Evolutionary conservation across 495 filamentous ascomycete species (phyloP), one percentile per base, ranked within the genome.

Genomic region (Talaromyces nanjingensis): DNA sequence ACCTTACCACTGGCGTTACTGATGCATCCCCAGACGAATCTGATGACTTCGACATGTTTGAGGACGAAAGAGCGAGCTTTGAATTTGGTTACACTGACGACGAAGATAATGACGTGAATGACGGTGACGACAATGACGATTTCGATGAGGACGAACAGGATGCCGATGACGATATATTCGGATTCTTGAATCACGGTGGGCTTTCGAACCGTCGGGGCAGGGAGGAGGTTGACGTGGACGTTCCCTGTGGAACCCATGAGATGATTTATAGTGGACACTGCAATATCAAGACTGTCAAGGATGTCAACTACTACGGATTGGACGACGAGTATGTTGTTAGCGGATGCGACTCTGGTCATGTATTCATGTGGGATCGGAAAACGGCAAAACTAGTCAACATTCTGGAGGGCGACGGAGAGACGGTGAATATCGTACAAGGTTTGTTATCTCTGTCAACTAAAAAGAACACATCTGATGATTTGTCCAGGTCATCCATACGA

Each of bases 311-410:
- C 72, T 89, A 85, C 61, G 89, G 89, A 0, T 72, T 89, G 58
- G 73, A 89, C 55, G 89, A 91, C 67, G 87, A 91, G 66, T 91
- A 90, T 65, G 87, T 91, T 3, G 87, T 91, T 12, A 87, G 83
- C 59, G 89, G 89, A 14, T 85, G 82, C 66, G 89, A 91, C 63
- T 84, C 80, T 33, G 89, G 89, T 0, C 81, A 91, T 67, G 60
- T 91, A 6, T 91, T 91, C 67, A 89, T 91, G 47, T 91, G 82
- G 82, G 87, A 91, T 60, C 82, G 81, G 63, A 84, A 87, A 63
- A 87, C 86, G 8, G 75, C 79, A 12, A 75, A 84, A 39, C 67
- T 91, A 42, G 76, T 91, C 31, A 89, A 90, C 65, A 86, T 91
- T 24, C 77, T 90, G 16, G 81, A 89, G 67, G 89, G 84, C 0